Evolutionary conservation across 2,329 filamentous ascomycete genomes (phyloP), one percentile per base, ranked within the genome.

Genomic region (Fusarium anthophilum): DNA sequence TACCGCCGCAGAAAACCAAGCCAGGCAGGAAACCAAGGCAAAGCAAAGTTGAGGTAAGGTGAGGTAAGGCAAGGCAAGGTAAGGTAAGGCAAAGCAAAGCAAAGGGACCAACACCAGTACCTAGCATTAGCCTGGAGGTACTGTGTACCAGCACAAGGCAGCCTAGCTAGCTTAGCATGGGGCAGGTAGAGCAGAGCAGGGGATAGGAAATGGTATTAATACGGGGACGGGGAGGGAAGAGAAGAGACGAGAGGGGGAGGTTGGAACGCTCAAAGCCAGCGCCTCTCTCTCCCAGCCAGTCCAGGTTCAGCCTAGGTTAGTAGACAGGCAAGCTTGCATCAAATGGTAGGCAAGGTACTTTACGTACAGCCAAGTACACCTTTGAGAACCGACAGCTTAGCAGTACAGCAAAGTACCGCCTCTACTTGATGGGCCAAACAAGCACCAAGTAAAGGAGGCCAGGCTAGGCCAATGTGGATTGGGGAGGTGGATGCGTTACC

Each of bases 21-120:
- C 60, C 54, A 73, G 72, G 69, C 72, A 73, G 61, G 69, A 70
- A 70, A 70, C 43, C 57, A 64, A 66, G 69, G 57, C 66, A 53
- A 70, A 39, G 60, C 32, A 55, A 24, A 47, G 20, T 47, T 28
- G 44, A 56, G 62, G 41, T n/a, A 43, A 44, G 38, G 39, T 32
- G 43, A 64, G 50, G 59, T 48, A 39, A 37, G 35, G 35, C 8
- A 37, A 28, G 45, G 47, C 37, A 56, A 48, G 50, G 59, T 48
- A 51, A 67, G 24, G 47, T 48, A 66, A 32, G 8, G 44, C 44
- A 39, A 60, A 26, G 56, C 24, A n/a, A n/a, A n/a, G n/a, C n/a
- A 39, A 60, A 37, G 57, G 37, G 61, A 48, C 62, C 63, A 70
- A 39, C 59, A 54, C 38, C 60, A 57, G 45, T 62, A 35, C 32